Conservation (phyloP, 768 basidiomycete genomes). For the Infundibulicybe gibba region DNA sequence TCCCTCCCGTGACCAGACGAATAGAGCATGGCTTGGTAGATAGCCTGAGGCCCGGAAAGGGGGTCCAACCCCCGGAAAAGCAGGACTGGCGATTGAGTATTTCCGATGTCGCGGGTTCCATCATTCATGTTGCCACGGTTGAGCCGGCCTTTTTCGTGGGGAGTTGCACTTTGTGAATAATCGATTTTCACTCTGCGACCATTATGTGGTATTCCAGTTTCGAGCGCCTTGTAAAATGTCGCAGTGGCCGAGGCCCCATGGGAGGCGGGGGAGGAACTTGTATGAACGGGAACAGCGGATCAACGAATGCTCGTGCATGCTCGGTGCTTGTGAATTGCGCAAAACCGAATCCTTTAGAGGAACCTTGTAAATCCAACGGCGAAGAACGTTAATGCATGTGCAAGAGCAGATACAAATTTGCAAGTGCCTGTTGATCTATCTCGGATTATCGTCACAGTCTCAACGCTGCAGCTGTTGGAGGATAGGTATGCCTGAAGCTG, state of each 20-base stretch:
- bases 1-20: constrained; percentile 77
- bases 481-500: constrained; percentile 80
- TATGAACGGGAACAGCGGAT: constrained; percentile 86
- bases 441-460: constrained; percentile 93
- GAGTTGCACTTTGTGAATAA: constrained; percentile 84
- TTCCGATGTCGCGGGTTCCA: constrained; percentile 94
- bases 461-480: constrained; percentile 68
- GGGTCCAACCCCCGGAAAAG: constrained; percentile 90
- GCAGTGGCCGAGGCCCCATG: constrained; percentile 77
- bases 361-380: constrained; percentile 75
- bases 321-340: constrained; percentile 87
- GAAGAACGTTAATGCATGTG: constrained; percentile 74
- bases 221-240: constrained; percentile 71
- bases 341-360: constrained; percentile 95
- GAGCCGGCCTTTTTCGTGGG: constrained; percentile 58
- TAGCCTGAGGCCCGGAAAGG: constrained; percentile 83
- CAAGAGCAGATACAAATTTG: constrained; percentile 70
- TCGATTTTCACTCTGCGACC: constrained; percentile 94
- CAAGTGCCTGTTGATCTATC: constrained; percentile 96
- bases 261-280: constrained; percentile 90
- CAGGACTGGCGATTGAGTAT: constrained; percentile 75
- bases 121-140: constrained; percentile 76
- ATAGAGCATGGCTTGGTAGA: constrained; percentile 76
- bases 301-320: constrained; percentile 88
- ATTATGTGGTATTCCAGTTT: constrained; percentile 65